A percentile compares a stretch with the other conserved stretches of the same genome.
Evolutionary conservation across 192 early-diverging fungal species (phyloP).

Genomic region (Backusella australiensis): DNA sequence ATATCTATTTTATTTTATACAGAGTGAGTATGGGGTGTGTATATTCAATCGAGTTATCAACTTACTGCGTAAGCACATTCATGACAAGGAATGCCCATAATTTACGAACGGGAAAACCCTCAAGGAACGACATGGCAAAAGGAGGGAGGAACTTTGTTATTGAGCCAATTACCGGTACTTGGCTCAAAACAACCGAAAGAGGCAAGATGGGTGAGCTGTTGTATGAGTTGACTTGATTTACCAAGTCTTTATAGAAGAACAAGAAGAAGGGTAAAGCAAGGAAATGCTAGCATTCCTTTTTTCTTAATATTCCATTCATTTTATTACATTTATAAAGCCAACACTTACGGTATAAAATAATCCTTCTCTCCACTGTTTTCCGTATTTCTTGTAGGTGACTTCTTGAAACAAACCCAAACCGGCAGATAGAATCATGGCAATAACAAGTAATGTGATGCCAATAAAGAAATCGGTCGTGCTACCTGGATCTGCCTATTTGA

Average conservation of each 20-base stretch:
- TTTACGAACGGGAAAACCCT: conserved; percentile 42
- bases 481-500: not conserved
- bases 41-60: not conserved
- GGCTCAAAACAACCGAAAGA: conserved; percentile 16
- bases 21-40: not conserved
- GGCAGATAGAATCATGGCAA: conserved; percentile 76
- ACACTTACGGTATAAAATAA: conserved; percentile 76
- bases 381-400: conserved; percentile 70
- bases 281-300: conserved; percentile 52
- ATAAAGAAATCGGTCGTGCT: conserved; percentile 21
- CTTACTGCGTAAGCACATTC: conserved; percentile 82
- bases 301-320: not conserved
- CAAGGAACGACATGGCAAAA: not conserved
- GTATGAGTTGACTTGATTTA: conserved; percentile 50
- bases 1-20: conserved; percentile 43
- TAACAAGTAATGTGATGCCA: conserved; percentile 65
- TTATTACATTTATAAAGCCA: not conserved
- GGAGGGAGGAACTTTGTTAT: not conserved
- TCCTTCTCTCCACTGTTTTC: conserved; percentile 84
- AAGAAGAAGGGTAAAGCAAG: conserved; percentile 81
- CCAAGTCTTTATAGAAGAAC: conserved; percentile 69
- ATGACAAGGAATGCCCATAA: conserved; percentile 71
- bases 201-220: conserved; percentile 52
- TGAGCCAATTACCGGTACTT: not conserved
- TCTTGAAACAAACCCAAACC: conserved; percentile 85